Evolutionary conservation across 1,284 basidiomycete species (phyloP).

Genomic region (Cutaneotrichosporon mucoides): DNA sequence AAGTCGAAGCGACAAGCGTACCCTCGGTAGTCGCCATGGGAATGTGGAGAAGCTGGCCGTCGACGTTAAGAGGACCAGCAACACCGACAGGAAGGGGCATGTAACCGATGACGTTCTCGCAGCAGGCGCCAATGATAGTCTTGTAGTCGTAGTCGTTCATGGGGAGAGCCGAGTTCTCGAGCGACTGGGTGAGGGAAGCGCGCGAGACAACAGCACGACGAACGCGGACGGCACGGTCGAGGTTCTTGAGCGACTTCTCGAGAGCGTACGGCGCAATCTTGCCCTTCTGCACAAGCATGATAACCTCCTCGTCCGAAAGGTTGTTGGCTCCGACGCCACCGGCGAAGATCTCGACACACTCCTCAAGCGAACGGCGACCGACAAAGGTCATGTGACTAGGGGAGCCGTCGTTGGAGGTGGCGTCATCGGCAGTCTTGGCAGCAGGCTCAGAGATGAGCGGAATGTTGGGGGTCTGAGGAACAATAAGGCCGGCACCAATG

Average conservation of each 20-base stretch:
- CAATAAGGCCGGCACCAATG: constrained; percentile 16
- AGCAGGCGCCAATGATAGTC: constrained; percentile 92
- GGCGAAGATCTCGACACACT: constrained; percentile 81
- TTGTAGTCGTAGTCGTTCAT: constrained; percentile 88
- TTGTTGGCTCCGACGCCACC: constrained; percentile 61
- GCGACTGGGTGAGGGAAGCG: constrained; percentile 74
- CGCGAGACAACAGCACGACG: constrained; percentile 89
- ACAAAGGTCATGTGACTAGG: constrained; percentile 7
- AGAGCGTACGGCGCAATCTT: constrained; percentile 92
- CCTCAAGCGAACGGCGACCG: constrained; percentile 62
- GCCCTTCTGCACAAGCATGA: constrained; percentile 81
- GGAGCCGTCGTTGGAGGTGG: background rate
- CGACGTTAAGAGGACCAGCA: constrained; percentile 90
- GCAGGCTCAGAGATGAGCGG: constrained; percentile 8
- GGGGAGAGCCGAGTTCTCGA: constrained; percentile 81
- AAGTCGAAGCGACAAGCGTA: constrained; percentile 94
- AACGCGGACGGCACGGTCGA: constrained; percentile 80
- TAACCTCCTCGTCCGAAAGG: constrained; percentile 88
- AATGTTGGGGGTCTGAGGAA: constrained; percentile 27
- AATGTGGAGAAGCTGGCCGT: constrained; percentile 79
- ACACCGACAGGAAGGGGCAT: constrained; percentile 96
- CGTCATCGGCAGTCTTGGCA: background rate
- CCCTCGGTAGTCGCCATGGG: constrained; percentile 99
- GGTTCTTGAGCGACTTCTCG: constrained; percentile 85
- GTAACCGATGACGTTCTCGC: constrained; percentile 98